phyloP scores from a whole-genome alignment of 257 asterid genomes.

The Solanum pinnatisectum region DNA sequence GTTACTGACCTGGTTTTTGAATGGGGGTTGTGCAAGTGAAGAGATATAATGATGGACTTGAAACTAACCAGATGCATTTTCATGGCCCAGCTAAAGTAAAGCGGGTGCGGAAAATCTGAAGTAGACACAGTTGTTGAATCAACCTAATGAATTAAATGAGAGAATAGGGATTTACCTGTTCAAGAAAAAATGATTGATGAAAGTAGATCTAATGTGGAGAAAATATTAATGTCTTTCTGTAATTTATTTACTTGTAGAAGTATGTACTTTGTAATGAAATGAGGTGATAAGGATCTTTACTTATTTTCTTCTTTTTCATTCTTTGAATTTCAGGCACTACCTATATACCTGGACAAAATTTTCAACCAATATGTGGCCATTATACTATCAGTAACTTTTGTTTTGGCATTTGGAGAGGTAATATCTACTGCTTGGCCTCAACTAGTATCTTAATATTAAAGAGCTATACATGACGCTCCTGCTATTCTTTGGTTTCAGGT shows the following conservation, averaged over 20 bases:
- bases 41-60: not conserved
- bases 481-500: constrained; percentile 37
- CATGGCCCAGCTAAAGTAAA: not conserved
- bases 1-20: not conserved
- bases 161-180: not conserved
- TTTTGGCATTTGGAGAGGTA: constrained; percentile 94
- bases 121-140: not conserved
- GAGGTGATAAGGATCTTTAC: not conserved
- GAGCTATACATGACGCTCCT: not conserved
- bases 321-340: constrained; percentile 79
- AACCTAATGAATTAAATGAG: not conserved
- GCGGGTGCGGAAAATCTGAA: not conserved
- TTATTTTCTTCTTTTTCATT: not conserved
- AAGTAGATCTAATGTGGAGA: not conserved
- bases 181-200: not conserved
- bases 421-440: not conserved
- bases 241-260: not conserved
- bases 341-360: constrained; percentile 79
- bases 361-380: constrained; percentile 94
- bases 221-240: not conserved
- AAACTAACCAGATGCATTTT: not conserved
- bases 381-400: constrained; percentile 91
- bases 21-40: not conserved
- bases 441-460: not conserved
- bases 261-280: not conserved